Percentiles rank a stretch among this genome's conserved stretches.
These are phyloP conservation scores for Neohortaea acidophila DNA, from an alignment of 495 filamentous ascomycete species.

Conservation along the genomic window DNA sequence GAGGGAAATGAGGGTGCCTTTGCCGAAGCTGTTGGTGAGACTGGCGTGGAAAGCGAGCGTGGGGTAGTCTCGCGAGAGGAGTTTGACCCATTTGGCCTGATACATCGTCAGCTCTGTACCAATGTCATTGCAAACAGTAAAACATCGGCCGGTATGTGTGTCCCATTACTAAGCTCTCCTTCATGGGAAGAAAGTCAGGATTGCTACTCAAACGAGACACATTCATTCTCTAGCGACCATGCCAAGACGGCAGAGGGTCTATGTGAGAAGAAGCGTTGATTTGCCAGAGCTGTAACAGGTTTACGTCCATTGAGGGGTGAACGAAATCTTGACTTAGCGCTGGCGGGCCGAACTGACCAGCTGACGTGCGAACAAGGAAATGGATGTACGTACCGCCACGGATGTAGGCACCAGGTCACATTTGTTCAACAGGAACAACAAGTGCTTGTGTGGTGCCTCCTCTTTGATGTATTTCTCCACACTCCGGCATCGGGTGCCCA, in stretches of 20 bases:
- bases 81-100: conserved; percentile 73
- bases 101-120: background rate
- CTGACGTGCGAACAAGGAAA: conserved; percentile 10
- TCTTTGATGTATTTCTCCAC: conserved; percentile 87
- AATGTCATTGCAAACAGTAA: no score
- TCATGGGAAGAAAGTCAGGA: conserved; percentile 40
- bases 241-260: conserved; percentile 63
- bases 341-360: conserved; percentile 10
- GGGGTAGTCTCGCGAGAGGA: conserved; percentile 70
- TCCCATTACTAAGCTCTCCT: conserved; percentile 95
- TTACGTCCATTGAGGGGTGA: conserved; percentile 44
- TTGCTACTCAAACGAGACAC: conserved; percentile 84
- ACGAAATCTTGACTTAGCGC: conserved; percentile 76
- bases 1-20: conserved; percentile 28
- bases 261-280: conserved; percentile 36
- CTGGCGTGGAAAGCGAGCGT: conserved; percentile 87
- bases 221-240: conserved; percentile 29
- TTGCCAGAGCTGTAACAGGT: conserved; percentile 99
- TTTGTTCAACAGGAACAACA: conserved; percentile 89
- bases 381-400: conserved; percentile 65
- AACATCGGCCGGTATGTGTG: conserved; percentile 57
- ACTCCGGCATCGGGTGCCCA: conserved; percentile 43
- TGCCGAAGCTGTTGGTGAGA: conserved; percentile 63
- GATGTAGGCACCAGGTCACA: conserved; percentile 86
- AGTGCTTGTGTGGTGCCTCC: conserved; percentile 89